Conservation (phyloP, 2,329 filamentous ascomycete species). For the Fusarium sp. region DNA sequence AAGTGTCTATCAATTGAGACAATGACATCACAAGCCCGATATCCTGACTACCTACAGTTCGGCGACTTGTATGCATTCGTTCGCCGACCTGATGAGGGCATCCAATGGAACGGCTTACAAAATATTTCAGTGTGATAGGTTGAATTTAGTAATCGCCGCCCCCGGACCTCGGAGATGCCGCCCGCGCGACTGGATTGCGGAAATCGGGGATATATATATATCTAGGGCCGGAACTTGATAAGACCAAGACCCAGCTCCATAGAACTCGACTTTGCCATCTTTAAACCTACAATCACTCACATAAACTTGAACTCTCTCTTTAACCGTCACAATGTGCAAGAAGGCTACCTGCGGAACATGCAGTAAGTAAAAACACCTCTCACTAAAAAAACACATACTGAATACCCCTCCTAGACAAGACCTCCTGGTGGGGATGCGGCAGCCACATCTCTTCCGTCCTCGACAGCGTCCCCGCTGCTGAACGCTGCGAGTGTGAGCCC, state of each 20-base stretch:
- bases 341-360: conserved; percentile 72
- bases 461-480: conserved; percentile 65
- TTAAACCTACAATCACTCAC: background rate
- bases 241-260: conserved; percentile 15
- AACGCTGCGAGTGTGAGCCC: conserved; percentile 76
- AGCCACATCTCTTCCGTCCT: conserved; percentile 72
- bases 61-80: background rate
- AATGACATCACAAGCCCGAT: conserved; percentile 20
- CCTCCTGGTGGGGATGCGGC: conserved; percentile 74
- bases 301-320: background rate
- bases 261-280: background rate
- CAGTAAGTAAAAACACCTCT: conserved; percentile 60
- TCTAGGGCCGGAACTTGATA: background rate
- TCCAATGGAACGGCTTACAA: background rate
- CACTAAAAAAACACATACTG: background rate
- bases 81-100: background rate
- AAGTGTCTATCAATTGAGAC: background rate
- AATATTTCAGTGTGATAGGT: background rate
- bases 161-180: background rate
- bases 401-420: conserved; percentile 34
- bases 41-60: background rate
- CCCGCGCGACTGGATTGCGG: background rate
- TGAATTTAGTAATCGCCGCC: background rate
- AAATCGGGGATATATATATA: background rate
- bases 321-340: conserved; percentile 68